These are phyloP conservation scores for Sparassis latifolia DNA, from an alignment of 1,284 basidiomycete genomes.

Conservation along the genomic window DNA sequence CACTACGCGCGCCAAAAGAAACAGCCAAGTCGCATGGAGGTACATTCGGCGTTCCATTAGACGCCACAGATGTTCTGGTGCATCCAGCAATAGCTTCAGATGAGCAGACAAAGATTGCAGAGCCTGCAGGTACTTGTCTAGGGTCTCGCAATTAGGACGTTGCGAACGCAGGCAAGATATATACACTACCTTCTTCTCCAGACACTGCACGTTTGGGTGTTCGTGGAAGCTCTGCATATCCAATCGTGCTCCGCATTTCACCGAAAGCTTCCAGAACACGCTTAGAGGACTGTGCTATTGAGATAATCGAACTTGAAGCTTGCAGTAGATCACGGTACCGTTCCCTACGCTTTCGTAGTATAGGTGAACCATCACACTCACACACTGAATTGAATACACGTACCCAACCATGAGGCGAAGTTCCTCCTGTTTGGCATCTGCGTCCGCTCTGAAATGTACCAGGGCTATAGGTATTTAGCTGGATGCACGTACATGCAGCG, in stretches of 20 bases:
- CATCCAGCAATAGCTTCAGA: constrained; percentile 81
- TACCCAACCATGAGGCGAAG: constrained; percentile 93
- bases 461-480: not conserved
- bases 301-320: constrained; percentile 84
- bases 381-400: constrained; percentile 30
- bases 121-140: constrained; percentile 62
- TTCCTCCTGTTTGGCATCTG: constrained; percentile 87
- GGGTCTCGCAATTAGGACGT: constrained; percentile 2
- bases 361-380: constrained; percentile 22
- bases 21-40: constrained; percentile 80
- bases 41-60: constrained; percentile 75
- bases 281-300: constrained; percentile 60
- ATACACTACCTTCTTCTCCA: constrained; percentile 33
- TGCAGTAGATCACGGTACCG: constrained; percentile 90
- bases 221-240: constrained; percentile 38
- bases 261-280: constrained; percentile 54
- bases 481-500: not conserved
- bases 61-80: constrained; percentile 84
- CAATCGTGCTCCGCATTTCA: constrained; percentile 50
- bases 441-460: constrained; percentile 57
- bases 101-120: constrained; percentile 80
- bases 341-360: constrained; percentile 69
- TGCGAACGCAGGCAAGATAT: not conserved
- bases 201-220: constrained; percentile 35
- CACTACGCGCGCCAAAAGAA: constrained; percentile 79